Evolutionary conservation across 176 grass and related monocot genomes (phyloP).

Genomic region (Oryza glumipatula): DNA sequence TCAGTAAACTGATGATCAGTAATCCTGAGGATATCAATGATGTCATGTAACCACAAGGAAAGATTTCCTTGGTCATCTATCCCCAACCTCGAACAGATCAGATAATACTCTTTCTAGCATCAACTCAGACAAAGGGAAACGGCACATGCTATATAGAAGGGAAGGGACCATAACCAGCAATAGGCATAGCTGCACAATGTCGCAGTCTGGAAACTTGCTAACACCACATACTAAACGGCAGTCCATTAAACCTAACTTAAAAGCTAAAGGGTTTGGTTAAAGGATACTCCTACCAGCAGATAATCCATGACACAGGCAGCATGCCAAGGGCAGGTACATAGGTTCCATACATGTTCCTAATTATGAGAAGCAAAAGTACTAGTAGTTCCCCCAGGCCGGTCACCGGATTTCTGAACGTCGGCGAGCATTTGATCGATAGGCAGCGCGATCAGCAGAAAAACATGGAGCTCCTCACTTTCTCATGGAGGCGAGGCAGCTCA

Average conservation of each 20-base stretch:
- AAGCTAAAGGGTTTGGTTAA: background rate
- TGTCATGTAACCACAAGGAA: no score
- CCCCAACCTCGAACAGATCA: no score
- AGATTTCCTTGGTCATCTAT: no score
- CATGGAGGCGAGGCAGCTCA: conserved; percentile 66
- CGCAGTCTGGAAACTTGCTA: background rate
- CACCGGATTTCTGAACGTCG: background rate
- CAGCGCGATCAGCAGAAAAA: conserved; percentile 73
- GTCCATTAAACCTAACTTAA: background rate
- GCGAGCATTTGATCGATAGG: background rate
- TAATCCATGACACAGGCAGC: background rate
- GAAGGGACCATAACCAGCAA: background rate
- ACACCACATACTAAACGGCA: background rate
- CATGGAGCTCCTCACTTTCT: conserved; percentile 88
- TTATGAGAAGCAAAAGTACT: background rate
- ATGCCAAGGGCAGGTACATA: background rate
- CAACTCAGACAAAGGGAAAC: background rate
- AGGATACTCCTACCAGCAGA: background rate
- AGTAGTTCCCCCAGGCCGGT: background rate
- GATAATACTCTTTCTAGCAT: no score
- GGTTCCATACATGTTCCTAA: background rate
- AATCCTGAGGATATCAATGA: no score
- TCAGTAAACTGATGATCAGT: no score
- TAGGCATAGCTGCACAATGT: background rate
- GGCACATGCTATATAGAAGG: background rate